Evolutionary conservation across 2,329 filamentous ascomycete species (phyloP), one percentile per base, ranked within the genome.

Genomic region (Annulohypoxylon truncatum): DNA sequence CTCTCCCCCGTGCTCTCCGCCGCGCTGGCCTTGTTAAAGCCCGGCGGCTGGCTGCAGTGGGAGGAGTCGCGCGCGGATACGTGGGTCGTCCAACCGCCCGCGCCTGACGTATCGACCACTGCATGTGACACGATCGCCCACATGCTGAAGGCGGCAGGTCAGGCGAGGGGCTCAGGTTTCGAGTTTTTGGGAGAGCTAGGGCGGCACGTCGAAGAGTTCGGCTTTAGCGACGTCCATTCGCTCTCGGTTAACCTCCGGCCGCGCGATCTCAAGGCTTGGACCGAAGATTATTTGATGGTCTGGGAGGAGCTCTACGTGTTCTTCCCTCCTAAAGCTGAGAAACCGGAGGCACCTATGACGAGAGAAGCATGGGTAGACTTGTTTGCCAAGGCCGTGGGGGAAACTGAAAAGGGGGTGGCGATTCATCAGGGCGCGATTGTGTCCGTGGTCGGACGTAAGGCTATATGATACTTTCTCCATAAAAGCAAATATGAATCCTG

Each of bases 271-370:
- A 75, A 73, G 59, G 71, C 46, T 20, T 75, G 70, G 71, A 74
- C 74, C 0, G 72, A 75, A 2, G 62, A 75, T 31, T 73, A 71
- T 35, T 40, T 75, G 12, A 73, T 75, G 69, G 71, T 74, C 1
- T 74, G 72, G 55, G 67, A 73, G 33, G 73, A 76, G 15, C 51
- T 73, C 0, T 52, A 63, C 4, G 56, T 65, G 0, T 61, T 67
- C n/a, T 73, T 72, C 29, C 68, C 71, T 3, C 51, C 68, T 2
- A 68, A 68, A 56, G 61, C 65, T 4, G 18, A 62, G 12, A 44
- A 55, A 2, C 66, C 71, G 1, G 10, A 71, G 4, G 68, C 68
- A 3, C 65, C 71, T 6, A 38, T 73, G 31, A 69, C 72, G 2
- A 46, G 64, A 8, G 73, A 75, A 46, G 12, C 48, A 2, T 75